These are phyloP conservation scores for Lasiosphaeria hispida DNA, from an alignment of 495 filamentous ascomycete genomes.

Conservation along the genomic window DNA sequence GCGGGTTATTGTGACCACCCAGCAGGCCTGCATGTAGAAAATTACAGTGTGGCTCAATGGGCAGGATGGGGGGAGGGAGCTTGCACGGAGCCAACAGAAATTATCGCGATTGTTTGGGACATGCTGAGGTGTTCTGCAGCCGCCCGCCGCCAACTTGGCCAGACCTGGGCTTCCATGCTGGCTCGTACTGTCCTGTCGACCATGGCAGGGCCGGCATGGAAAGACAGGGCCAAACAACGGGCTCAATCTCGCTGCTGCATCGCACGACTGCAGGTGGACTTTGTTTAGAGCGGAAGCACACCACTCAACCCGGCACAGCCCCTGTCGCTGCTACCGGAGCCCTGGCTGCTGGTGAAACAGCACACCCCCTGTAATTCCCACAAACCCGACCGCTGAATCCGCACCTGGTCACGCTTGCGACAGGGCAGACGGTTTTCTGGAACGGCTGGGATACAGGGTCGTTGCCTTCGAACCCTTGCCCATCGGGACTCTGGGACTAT, in stretches of 20 bases:
- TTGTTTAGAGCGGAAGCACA: slow-evolving; percentile 25
- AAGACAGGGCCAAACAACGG: slow-evolving; percentile 9
- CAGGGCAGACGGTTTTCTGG: slow-evolving; percentile 35
- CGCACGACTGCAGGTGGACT: slow-evolving; percentile 14
- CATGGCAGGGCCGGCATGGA: slow-evolving; percentile 14
- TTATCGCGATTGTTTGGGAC: slow-evolving; percentile 12
- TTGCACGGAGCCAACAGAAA: slow-evolving; percentile 8
- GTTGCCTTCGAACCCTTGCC: slow-evolving; percentile 15
- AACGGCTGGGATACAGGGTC: slow-evolving; percentile 22
- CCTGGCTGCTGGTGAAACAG: slow-evolving; percentile 43
- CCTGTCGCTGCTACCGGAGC: slow-evolving; percentile 33
- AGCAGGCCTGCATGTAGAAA: slow-evolving; percentile 11
- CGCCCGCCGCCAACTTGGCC: slow-evolving; percentile 27
- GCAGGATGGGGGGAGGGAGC: neutral
- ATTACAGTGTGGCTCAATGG: slow-evolving; percentile 13
- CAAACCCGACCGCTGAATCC: slow-evolving; percentile 26
- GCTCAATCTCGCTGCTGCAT: slow-evolving; percentile 16
- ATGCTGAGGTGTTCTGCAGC: slow-evolving; percentile 24
- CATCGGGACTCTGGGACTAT: slow-evolving; percentile 11
- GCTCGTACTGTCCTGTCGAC: slow-evolving; percentile 12
- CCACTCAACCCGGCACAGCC: slow-evolving; percentile 31
- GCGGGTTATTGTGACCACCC: slow-evolving; percentile 12
- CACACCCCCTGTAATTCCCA: slow-evolving; percentile 35
- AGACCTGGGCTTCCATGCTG: slow-evolving; percentile 8
- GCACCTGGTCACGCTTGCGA: slow-evolving; percentile 30